These are phyloP conservation scores for Usnea hakonensis DNA, from an alignment of 495 filamentous ascomycete species.

Conservation along the genomic window DNA sequence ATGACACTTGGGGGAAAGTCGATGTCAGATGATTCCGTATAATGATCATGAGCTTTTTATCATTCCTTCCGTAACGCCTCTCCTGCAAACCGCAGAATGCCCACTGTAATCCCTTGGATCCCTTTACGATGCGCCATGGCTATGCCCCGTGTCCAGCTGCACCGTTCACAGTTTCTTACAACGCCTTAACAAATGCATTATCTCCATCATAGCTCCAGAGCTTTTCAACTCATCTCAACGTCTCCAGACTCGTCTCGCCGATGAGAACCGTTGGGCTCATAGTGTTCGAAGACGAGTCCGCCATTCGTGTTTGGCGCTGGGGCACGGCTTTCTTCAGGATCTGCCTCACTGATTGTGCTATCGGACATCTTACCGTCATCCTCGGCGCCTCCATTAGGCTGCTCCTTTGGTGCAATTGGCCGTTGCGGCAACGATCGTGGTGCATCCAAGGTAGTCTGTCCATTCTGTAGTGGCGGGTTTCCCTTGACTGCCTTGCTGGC, in stretches of 20 bases:
- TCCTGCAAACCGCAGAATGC: too few species aligned
- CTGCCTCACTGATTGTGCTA: constrained; percentile 3
- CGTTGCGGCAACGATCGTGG: constrained; percentile 32
- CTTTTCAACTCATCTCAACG: constrained; percentile 16
- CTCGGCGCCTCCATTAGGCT: not conserved
- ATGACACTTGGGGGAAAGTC: too few species aligned
- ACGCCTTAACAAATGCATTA: not conserved
- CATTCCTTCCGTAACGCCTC: too few species aligned
- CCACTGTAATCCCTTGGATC: not conserved
- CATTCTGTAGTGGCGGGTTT: constrained; percentile 39
- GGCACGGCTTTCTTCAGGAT: constrained; percentile 6
- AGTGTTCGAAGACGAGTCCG: constrained; percentile 22
- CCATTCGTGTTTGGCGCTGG: constrained; percentile 12
- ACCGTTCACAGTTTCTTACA: not conserved
- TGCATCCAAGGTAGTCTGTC: constrained; percentile 47
- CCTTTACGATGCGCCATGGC: not conserved
- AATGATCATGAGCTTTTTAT: too few species aligned
- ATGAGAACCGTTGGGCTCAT: constrained; percentile 20
- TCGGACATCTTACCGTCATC: constrained; percentile 16
- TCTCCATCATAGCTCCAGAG: not conserved
- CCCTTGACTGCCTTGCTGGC: constrained; percentile 42
- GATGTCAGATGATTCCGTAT: too few species aligned
- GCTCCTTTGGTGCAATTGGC: not conserved
- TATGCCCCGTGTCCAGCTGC: not conserved
- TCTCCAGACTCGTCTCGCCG: constrained; percentile 19